Conservation (phyloP, 345 rosid species). For the Streptanthus diversifolius region DNA sequence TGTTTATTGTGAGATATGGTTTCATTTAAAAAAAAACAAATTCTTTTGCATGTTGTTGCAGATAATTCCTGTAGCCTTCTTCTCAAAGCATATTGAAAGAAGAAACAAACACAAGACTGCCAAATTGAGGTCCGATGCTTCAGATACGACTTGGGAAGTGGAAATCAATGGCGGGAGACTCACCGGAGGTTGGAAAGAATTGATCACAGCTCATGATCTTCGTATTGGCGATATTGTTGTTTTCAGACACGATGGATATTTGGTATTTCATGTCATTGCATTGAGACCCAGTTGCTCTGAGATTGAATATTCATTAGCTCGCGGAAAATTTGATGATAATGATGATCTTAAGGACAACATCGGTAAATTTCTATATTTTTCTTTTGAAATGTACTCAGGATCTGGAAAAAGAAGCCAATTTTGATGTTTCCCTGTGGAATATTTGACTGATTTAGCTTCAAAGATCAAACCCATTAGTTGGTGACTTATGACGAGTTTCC, state of each 20-base stretch:
- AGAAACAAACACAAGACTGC: neutral
- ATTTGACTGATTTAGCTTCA: neutral
- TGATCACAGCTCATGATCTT: conserved; percentile 14
- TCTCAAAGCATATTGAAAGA: neutral
- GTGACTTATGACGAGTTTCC: too few species aligned
- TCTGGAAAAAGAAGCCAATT: neutral
- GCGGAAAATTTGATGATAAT: neutral
- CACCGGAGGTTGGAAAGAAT: conserved; percentile 27
- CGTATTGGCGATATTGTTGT: conserved; percentile 25
- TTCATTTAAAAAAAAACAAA: neutral
- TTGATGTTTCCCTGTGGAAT: neutral
- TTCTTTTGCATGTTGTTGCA: conserved; percentile 16
- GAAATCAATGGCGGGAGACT: conserved; percentile 5
- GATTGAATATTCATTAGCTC: conserved; percentile 6
- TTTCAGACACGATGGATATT: conserved; percentile 28
- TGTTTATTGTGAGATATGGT: neutral
- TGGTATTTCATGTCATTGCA: conserved; percentile 16
- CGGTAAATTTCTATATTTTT: neutral
- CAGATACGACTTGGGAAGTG: conserved; percentile 13
- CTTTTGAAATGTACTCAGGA: neutral
- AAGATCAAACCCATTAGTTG: neutral
- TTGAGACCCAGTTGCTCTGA: conserved; percentile 20
- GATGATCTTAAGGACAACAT: neutral
- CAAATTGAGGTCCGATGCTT: conserved; percentile 4
- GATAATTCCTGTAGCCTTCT: conserved; percentile 21